A percentile compares a stretch with the other conserved stretches of the same genome.
These are phyloP conservation scores for Hypoxylon perforatum DNA, from an alignment of 495 filamentous ascomycete species.

Conservation along the genomic window DNA sequence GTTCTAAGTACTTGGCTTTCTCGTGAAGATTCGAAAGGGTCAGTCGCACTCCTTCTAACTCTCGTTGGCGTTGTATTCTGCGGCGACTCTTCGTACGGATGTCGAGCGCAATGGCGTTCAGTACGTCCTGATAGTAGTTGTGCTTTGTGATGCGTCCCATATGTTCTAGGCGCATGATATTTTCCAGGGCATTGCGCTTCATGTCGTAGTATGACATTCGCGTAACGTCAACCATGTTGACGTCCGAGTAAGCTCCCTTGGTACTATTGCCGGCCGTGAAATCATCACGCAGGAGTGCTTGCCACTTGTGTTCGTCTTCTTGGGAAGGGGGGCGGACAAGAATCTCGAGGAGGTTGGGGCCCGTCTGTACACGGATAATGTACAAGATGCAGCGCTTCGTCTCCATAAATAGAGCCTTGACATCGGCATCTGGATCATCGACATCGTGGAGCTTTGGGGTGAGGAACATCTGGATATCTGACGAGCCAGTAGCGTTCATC, in stretches of 20 bases:
- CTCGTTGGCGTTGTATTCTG: conserved; percentile 87
- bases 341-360: conserved; percentile 92
- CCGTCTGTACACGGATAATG: conserved; percentile 95
- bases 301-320: conserved; percentile 93
- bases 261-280: conserved; percentile 73
- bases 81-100: conserved; percentile 97
- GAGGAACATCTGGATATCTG: conserved; percentile 91
- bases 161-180: conserved; percentile 88
- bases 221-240: conserved; percentile 87
- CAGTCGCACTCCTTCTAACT: conserved; percentile 86
- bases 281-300: conserved; percentile 84
- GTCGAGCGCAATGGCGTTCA: conserved; percentile 96
- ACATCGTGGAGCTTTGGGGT: conserved; percentile 90
- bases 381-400: conserved; percentile 97
- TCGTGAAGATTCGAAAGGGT: conserved; percentile 88
- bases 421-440: conserved; percentile 91
- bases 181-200: conserved; percentile 92
- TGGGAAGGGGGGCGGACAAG: conserved; percentile 86
- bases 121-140: conserved; percentile 94
- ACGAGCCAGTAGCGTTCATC: conserved; percentile 83
- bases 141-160: conserved; percentile 86
- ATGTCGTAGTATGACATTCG: conserved; percentile 91
- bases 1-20: conserved; percentile 91
- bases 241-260: conserved; percentile 89
- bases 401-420: conserved; percentile 95